Percentiles rank a stretch among this genome's conserved stretches.
These are phyloP conservation scores for Parascedosporium putredinis DNA, from an alignment of 2,329 filamentous ascomycete species.

Conservation along the genomic window DNA sequence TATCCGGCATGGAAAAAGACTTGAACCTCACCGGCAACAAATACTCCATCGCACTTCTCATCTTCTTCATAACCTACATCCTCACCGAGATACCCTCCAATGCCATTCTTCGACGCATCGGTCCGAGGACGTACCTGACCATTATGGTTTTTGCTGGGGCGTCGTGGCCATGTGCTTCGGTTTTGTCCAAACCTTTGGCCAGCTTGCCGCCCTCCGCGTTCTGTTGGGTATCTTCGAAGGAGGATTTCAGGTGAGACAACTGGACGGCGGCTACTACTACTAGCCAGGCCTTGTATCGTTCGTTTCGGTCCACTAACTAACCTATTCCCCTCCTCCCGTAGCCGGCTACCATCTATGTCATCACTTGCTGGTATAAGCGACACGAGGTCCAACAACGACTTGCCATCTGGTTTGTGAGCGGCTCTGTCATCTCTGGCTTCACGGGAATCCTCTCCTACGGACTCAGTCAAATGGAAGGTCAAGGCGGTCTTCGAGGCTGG, in stretches of 20 bases:
- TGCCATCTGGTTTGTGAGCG: slow-evolving; percentile 59
- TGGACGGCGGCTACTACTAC: background rate
- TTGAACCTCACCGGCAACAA: slow-evolving; percentile 50
- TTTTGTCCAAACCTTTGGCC: slow-evolving; percentile 46
- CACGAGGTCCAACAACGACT: slow-evolving; percentile 58
- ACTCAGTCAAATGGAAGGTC: slow-evolving; percentile 49
- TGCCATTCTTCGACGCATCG: slow-evolving; percentile 59
- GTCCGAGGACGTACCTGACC: slow-evolving; percentile 63
- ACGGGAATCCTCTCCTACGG: slow-evolving; percentile 55
- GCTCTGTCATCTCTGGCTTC: slow-evolving; percentile 59
- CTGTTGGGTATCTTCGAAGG: slow-evolving; percentile 60
- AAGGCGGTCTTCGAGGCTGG: slow-evolving; percentile 50
- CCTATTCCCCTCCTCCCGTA: background rate
- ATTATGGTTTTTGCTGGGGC: slow-evolving; percentile 51
- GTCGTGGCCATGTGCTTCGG: slow-evolving; percentile 53
- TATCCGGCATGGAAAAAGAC: slow-evolving; percentile 55
- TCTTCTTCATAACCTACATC: slow-evolving; percentile 66
- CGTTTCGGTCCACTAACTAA: no score
- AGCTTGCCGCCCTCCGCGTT: slow-evolving; percentile 52
- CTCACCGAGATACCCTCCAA: slow-evolving; percentile 61
- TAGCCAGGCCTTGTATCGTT: no score
- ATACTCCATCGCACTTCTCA: slow-evolving; percentile 56
- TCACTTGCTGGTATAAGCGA: slow-evolving; percentile 61
- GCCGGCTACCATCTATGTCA: slow-evolving; percentile 64
- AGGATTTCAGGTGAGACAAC: slow-evolving; percentile 41